Conservation (phyloP, 2,329 filamentous ascomycete genomes). For the Talaromyces piceae region DNA sequence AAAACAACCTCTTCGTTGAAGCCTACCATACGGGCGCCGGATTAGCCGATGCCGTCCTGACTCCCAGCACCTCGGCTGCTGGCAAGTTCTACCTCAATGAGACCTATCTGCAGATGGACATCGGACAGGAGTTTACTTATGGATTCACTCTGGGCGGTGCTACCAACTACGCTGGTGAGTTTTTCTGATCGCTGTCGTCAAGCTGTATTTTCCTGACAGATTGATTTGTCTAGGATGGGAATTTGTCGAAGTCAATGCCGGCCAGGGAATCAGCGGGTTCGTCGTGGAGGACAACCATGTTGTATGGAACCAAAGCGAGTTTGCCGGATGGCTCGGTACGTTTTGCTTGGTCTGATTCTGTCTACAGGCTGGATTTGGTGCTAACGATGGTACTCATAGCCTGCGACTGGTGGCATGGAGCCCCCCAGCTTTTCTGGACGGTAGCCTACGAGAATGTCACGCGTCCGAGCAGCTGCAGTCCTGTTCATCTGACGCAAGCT, state of each 20-base stretch:
- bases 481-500: conserved; percentile 23
- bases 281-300: conserved; percentile 20
- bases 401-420: conserved; percentile 34
- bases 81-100: conserved; percentile 25
- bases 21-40: conserved; percentile 37
- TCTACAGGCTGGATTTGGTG: too few species aligned
- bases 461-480: conserved; percentile 28
- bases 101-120: conserved; percentile 24
- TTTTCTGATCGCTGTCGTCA: background rate
- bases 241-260: conserved; percentile 28
- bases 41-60: conserved; percentile 30
- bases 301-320: conserved; percentile 23
- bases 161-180: conserved; percentile 31
- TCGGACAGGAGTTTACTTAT: conserved; percentile 24
- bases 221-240: conserved; percentile 30
- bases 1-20: conserved; percentile 31
- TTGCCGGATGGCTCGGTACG: conserved; percentile 35
- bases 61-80: conserved; percentile 17
- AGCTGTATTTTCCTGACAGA: background rate
- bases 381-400: conserved; percentile 17
- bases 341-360: too few species aligned
- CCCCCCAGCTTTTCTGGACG: conserved; percentile 34
- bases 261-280: conserved; percentile 24
- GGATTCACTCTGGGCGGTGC: conserved; percentile 20
- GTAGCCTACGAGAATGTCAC: conserved; percentile 13